Conservation (phyloP, 2,329 filamentous ascomycete species). For the Colletotrichum agaves region DNA sequence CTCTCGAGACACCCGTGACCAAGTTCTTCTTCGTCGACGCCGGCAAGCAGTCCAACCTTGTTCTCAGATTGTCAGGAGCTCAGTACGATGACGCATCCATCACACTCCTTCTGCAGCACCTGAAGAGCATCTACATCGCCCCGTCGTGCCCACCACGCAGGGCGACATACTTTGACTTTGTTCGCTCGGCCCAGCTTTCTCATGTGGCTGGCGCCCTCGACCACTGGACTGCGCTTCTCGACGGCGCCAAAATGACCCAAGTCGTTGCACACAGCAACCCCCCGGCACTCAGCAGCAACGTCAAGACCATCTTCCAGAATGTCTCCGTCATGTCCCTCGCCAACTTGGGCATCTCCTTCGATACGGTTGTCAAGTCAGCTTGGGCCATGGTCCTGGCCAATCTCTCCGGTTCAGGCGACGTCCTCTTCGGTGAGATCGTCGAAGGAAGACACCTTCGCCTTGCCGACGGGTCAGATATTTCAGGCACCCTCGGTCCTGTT, state of each 20-base stretch:
- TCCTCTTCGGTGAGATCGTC: conserved; percentile 67
- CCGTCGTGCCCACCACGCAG: conserved; percentile 46
- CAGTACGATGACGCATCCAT: conserved; percentile 61
- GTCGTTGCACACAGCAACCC: conserved; percentile 56
- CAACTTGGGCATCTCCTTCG: conserved; percentile 58
- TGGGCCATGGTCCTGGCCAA: conserved; percentile 67
- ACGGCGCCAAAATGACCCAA: conserved; percentile 59
- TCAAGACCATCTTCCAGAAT: conserved; percentile 53
- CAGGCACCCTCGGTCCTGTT: conserved; percentile 58
- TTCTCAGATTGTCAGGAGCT: conserved; percentile 59
- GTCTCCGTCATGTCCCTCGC: conserved; percentile 54
- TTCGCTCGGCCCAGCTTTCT: conserved; percentile 52
- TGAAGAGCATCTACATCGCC: conserved; percentile 58
- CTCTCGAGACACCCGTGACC: conserved; percentile 57
- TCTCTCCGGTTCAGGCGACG: conserved; percentile 59
- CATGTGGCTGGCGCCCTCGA: conserved; percentile 52
- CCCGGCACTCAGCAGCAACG: conserved; percentile 49
- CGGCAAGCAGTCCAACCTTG: conserved; percentile 57
- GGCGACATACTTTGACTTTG: conserved; percentile 60
- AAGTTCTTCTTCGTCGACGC: conserved; percentile 63
- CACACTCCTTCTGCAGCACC: conserved; percentile 59
- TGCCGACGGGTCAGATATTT: conserved; percentile 64
- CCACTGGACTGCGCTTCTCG: conserved; percentile 59
- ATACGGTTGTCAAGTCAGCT: conserved; percentile 66
- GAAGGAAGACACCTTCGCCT: conserved; percentile 58